Evolutionary conservation across 345 rosid species (phyloP).

Genomic region (Murraya paniculata): DNA sequence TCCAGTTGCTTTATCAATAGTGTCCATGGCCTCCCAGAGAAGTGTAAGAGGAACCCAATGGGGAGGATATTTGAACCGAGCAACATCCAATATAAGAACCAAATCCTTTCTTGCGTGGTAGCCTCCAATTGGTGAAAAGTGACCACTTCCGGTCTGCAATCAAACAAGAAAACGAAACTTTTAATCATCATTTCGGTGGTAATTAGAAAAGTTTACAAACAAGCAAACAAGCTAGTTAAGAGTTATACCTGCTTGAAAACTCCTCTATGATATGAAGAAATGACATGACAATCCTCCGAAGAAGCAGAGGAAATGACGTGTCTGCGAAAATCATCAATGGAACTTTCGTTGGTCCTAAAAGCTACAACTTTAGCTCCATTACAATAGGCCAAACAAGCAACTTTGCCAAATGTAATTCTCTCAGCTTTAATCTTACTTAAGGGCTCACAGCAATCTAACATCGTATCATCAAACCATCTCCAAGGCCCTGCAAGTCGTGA

Average conservation of each 20-base stretch:
- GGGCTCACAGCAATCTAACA: constrained; percentile 40
- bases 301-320: constrained; percentile 22
- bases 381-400: constrained; percentile 35
- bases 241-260: constrained; percentile 29
- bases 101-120: constrained; percentile 33
- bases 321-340: constrained; percentile 24
- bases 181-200: no score
- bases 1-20: constrained; percentile 26
- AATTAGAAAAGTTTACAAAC: no score
- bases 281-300: constrained; percentile 27
- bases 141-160: constrained; percentile 35
- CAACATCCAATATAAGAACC: constrained; percentile 41
- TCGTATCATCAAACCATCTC: constrained; percentile 45
- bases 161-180: not conserved
- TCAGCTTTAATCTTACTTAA: constrained; percentile 24
- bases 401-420: constrained; percentile 35
- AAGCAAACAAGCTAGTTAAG: not conserved
- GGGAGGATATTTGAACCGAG: constrained; percentile 39
- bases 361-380: constrained; percentile 36
- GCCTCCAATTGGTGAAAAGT: constrained; percentile 40
- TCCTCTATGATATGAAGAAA: constrained; percentile 29
- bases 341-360: constrained; percentile 19
- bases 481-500: constrained; percentile 24
- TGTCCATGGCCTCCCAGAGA: constrained; percentile 40
- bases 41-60: constrained; percentile 45